A percentile compares a stretch with the other conserved stretches of the same genome.
Evolutionary conservation across 2,329 filamentous ascomycete species (phyloP).

Genomic region (Bipolaris cookei): DNA sequence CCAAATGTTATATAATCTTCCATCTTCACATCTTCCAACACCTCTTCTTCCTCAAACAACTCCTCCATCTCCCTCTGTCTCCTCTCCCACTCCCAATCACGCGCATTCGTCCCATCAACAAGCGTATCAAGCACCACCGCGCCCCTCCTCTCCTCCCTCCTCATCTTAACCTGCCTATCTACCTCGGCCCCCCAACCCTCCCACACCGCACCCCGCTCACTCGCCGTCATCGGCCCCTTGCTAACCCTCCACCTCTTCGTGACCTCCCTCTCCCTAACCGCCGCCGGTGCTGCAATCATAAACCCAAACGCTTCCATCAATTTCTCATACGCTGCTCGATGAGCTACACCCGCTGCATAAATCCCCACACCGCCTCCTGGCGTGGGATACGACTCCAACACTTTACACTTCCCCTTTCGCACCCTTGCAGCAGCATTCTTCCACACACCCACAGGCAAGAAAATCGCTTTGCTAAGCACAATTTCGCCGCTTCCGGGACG

Average conservation of each 20-base stretch:
- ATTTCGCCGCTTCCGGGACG: conserved; percentile 15
- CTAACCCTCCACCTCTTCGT: conserved; percentile 42
- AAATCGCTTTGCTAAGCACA: conserved; percentile 29
- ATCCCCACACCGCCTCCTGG: neutral
- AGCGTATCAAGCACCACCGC: conserved; percentile 4
- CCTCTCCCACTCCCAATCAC: conserved; percentile 16
- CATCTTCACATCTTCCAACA: neutral
- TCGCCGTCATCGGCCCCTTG: conserved; percentile 28
- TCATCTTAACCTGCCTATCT: conserved; percentile 29
- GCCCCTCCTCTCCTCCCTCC: conserved; percentile 27
- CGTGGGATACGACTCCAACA: conserved; percentile 35
- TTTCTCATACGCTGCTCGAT: conserved; percentile 31
- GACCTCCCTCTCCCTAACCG: conserved; percentile 30
- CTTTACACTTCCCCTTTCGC: conserved; percentile 11
- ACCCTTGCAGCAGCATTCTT: conserved; percentile 24
- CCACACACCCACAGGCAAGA: conserved; percentile 34
- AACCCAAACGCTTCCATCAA: conserved; percentile 24
- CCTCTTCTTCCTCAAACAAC: conserved; percentile 27
- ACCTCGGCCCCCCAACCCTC: conserved; percentile 40
- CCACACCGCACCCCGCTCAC: conserved; percentile 39
- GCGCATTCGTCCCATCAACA: conserved; percentile 6
- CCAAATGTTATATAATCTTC: neutral
- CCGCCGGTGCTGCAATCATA: conserved; percentile 14
- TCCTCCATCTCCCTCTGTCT: conserved; percentile 27
- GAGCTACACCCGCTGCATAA: conserved; percentile 7